Evolutionary conservation across 2,329 filamentous ascomycete species (phyloP).

Genomic region (Colletotrichum destructivum): DNA sequence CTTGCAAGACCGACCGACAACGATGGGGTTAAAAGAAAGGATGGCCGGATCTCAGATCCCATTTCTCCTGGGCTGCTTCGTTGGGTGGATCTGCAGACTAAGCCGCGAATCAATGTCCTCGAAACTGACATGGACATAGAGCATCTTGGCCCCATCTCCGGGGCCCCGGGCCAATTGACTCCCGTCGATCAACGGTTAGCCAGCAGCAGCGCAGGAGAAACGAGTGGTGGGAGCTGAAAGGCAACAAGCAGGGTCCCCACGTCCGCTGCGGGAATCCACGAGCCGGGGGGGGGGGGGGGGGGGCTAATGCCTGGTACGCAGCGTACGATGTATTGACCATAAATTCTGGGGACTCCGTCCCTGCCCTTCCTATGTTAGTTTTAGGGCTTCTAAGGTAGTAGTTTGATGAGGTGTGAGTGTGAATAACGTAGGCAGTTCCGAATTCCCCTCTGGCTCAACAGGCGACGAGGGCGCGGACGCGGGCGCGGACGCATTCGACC

Average conservation of each 20-base stretch:
- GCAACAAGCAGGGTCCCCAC: conserved; percentile 13
- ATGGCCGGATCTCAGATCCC: conserved; percentile 34
- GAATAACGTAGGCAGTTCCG: not conserved
- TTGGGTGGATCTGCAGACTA: conserved; percentile 4
- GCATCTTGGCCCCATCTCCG: conserved; percentile 24
- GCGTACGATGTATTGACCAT: conserved; percentile 17
- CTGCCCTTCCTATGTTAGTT: not conserved
- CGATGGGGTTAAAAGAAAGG: conserved; percentile 6
- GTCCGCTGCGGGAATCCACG: conserved; percentile 20
- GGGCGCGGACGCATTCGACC: too few relatives aligned
- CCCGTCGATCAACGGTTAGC: conserved; percentile 37
- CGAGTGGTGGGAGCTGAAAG: conserved; percentile 5
- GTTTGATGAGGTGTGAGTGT: not conserved
- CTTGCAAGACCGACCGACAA: not conserved
- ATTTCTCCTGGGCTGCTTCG: conserved; percentile 6
- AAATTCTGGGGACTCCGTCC: not conserved
- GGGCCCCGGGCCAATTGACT: conserved; percentile 32
- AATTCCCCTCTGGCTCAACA: not conserved
- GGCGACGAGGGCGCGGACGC: too few relatives aligned
- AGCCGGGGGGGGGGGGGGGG: not conserved
- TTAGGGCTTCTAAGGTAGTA: too few relatives aligned
- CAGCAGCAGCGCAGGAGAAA: conserved; percentile 22
- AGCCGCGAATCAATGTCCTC: conserved; percentile 14
- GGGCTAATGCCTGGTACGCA: conserved; percentile 8
- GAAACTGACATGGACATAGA: conserved; percentile 12